A percentile compares a stretch with the other conserved stretches of the same genome.
phyloP scores from a whole-genome alignment of 2,329 filamentous ascomycete genomes.

The Fusarium proliferatum region DNA sequence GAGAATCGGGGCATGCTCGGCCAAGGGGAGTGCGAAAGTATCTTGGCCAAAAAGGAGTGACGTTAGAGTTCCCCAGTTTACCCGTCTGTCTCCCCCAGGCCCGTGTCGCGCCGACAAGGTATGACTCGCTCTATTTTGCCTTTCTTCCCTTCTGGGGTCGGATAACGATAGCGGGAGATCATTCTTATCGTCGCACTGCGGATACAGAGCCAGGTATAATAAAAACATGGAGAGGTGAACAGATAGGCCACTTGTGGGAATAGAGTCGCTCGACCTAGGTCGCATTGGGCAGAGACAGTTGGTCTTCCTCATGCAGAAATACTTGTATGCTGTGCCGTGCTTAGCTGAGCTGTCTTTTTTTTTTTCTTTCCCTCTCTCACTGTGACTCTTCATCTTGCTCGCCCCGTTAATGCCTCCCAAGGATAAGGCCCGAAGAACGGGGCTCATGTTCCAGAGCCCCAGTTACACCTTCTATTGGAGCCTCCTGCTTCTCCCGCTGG shows the following conservation, averaged over 20 bases:
- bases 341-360: constrained; percentile 26
- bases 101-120: constrained; percentile 35
- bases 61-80: constrained; percentile 33
- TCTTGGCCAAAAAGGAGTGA: constrained; percentile 19
- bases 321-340: neutral
- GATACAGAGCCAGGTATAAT: neutral
- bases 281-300: constrained; percentile 20
- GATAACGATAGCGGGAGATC: constrained; percentile 31
- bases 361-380: neutral
- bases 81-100: constrained; percentile 20
- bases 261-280: neutral
- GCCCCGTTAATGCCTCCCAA: constrained; percentile 36
- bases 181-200: constrained; percentile 30
- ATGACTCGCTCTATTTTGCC: constrained; percentile 35
- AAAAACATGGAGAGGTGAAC: constrained; percentile 1
- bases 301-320: constrained; percentile 8
- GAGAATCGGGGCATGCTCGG: constrained; percentile 30
- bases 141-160: constrained; percentile 33
- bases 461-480: constrained; percentile 37
- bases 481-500: constrained; percentile 46
- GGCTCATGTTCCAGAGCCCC: constrained; percentile 41
- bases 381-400: constrained; percentile 34
- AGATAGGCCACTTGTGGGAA: neutral
- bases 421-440: constrained; percentile 41
- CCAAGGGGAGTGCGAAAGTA: constrained; percentile 10